Percentiles rank a stretch among this genome's conserved stretches.
These are phyloP conservation scores for Pittosporum tobira DNA, from an alignment of 129 eudicot genomes.

Conservation along the genomic window DNA sequence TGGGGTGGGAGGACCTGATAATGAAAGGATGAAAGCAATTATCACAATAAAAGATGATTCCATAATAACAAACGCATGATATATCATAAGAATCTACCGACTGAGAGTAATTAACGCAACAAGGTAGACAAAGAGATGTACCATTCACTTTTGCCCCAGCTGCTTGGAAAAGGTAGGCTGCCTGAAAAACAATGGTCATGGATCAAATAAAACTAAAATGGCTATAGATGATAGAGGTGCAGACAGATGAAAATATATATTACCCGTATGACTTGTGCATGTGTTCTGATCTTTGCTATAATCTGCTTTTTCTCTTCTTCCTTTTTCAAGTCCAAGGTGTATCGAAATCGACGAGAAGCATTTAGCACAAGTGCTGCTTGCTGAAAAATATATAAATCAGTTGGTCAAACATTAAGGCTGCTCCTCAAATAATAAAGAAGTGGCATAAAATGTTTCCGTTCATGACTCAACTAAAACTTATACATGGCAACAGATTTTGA, in stretches of 20 bases:
- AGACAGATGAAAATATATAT: slow-evolving; percentile 4
- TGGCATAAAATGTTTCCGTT: neutral
- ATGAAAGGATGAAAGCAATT: slow-evolving; percentile 11
- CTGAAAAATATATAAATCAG: slow-evolving; percentile 28
- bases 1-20: slow-evolving; percentile 32
- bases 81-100: neutral
- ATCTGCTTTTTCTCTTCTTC: slow-evolving; percentile 79
- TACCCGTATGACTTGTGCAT: slow-evolving; percentile 89
- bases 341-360: slow-evolving; percentile 94
- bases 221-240: neutral
- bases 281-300: slow-evolving; percentile 69
- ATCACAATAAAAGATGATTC: neutral
- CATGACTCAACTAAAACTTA: neutral
- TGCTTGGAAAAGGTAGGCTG: slow-evolving; percentile 65
- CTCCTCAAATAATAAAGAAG: slow-evolving; percentile 2
- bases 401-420: neutral
- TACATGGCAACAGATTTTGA: neutral
- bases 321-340: slow-evolving; percentile 86
- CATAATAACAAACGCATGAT: neutral
- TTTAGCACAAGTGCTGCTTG: slow-evolving; percentile 94
- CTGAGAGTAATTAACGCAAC: neutral
- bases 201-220: slow-evolving; percentile 10
- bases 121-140: slow-evolving; percentile 16
- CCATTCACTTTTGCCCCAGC: slow-evolving; percentile 43
- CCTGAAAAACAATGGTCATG: slow-evolving; percentile 34